Percentiles rank a stretch among this genome's conserved stretches.
Conservation (phyloP, 768 basidiomycete species). For the Hemileccinum rubropunctum region DNA sequence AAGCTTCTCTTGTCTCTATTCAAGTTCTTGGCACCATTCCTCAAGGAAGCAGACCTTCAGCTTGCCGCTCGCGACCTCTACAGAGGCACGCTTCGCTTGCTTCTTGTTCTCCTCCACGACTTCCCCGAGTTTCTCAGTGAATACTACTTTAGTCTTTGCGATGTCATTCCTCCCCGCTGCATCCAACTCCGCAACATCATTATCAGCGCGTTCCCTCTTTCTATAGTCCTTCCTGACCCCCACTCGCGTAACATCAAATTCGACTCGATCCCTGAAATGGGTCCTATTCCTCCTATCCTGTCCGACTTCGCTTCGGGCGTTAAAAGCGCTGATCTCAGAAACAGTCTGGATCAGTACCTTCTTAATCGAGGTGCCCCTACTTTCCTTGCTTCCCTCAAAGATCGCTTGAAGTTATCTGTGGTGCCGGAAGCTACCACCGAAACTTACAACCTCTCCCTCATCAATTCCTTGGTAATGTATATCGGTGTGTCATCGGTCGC, state of each 20-base stretch:
- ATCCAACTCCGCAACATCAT: slow-evolving; percentile 96
- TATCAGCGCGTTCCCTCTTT: slow-evolving; percentile 89
- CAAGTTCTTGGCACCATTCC: slow-evolving; percentile 91
- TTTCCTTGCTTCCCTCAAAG: slow-evolving; percentile 76
- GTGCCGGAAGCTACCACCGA: slow-evolving; percentile 48
- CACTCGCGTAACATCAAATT: slow-evolving; percentile 72
- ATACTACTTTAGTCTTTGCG: slow-evolving; percentile 94
- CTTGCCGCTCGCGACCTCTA: slow-evolving; percentile 83
- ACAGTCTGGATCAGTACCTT: slow-evolving; percentile 81
- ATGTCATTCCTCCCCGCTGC: slow-evolving; percentile 88
- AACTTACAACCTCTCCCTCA: slow-evolving; percentile 81
- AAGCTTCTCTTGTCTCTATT: slow-evolving; percentile 90
- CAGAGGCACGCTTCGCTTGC: slow-evolving; percentile 83
- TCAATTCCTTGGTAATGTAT: slow-evolving; percentile 95
- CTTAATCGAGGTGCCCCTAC: slow-evolving; percentile 69
- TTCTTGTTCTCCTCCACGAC: slow-evolving; percentile 95
- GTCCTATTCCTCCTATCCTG: slow-evolving; percentile 84
- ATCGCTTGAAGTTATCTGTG: slow-evolving; percentile 58
- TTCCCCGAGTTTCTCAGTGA: slow-evolving; percentile 98
- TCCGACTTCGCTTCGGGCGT: slow-evolving; percentile 88
- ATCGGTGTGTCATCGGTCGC: slow-evolving; percentile 92
- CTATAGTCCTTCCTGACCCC: slow-evolving; percentile 80
- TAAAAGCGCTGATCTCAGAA: slow-evolving; percentile 75
- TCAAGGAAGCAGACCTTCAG: slow-evolving; percentile 78
- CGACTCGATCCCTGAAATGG: slow-evolving; percentile 84